Evolutionary conservation across 2,329 filamentous ascomycete species (phyloP).

Genomic region (Trichoderma gracile): DNA sequence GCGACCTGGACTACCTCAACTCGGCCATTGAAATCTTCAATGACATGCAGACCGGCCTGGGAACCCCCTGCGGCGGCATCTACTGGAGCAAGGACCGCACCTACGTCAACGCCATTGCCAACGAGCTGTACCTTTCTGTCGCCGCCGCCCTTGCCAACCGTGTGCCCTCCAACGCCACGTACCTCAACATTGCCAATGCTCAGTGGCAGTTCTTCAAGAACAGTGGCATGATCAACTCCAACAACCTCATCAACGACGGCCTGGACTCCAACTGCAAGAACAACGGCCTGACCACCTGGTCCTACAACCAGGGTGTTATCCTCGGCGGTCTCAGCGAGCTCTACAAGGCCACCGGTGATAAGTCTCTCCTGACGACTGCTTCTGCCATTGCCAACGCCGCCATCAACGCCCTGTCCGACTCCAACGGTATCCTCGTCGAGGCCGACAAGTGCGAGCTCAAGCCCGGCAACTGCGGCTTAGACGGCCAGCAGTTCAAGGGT

Average conservation of each 20-base stretch:
- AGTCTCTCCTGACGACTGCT: constrained; percentile 45
- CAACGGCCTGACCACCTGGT: constrained; percentile 52
- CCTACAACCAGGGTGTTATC: constrained; percentile 61
- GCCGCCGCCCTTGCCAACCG: constrained; percentile 56
- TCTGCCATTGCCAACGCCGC: constrained; percentile 54
- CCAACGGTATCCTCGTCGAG: constrained; percentile 49
- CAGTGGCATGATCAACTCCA: constrained; percentile 53
- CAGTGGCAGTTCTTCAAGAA: constrained; percentile 56
- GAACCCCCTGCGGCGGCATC: constrained; percentile 53
- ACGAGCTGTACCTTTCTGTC: constrained; percentile 58
- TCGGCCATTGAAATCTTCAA: constrained; percentile 56
- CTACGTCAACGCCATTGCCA: constrained; percentile 57
- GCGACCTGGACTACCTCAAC: constrained; percentile 53
- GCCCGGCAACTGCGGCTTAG: constrained; percentile 44
- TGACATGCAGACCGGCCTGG: constrained; percentile 54
- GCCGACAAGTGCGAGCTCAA: constrained; percentile 40
- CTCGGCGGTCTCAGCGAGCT: constrained; percentile 58
- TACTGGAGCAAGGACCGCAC: constrained; percentile 56
- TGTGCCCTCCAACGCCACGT: constrained; percentile 42
- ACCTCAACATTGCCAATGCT: constrained; percentile 50
- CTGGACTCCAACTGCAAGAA: constrained; percentile 51
- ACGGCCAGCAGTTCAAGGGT: constrained; percentile 70
- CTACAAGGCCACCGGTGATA: constrained; percentile 46
- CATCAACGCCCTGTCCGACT: constrained; percentile 47
- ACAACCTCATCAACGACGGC: constrained; percentile 57